These are phyloP conservation scores for Crithidia mellificae DNA, from an alignment of 208 protist genomes.

Conservation along the genomic window DNA sequence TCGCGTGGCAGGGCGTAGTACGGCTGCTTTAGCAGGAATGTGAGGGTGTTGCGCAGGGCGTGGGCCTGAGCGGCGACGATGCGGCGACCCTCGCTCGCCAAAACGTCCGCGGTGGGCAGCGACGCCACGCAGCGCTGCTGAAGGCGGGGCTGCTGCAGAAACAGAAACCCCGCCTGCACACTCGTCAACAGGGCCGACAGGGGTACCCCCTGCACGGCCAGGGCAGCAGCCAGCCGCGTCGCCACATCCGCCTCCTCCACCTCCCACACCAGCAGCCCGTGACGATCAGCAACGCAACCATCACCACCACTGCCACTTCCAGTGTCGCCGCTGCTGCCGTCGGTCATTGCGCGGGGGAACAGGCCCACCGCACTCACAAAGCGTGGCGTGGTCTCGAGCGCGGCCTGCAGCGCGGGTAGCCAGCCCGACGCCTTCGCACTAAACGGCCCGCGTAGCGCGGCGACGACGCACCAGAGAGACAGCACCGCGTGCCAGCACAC, in stretches of 20 bases:
- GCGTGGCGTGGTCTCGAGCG: constrained; percentile 43
- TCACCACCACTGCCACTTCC: too few relatives aligned
- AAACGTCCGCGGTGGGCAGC: constrained; percentile 7
- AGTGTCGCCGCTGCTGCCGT: too few relatives aligned
- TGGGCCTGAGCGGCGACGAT: constrained; percentile 22
- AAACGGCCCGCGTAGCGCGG: constrained; percentile 14
- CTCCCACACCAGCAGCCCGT: constrained; percentile 54
- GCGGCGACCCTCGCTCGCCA: constrained; percentile 15
- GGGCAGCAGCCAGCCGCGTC: constrained; percentile 39
- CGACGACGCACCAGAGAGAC: constrained; percentile 33
- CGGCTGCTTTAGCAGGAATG: constrained; percentile 20
- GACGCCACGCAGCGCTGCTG: constrained; percentile 26
- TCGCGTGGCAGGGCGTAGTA: constrained; percentile 29
- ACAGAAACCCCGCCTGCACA: constrained; percentile 56
- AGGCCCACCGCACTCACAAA: constrained; percentile 54
- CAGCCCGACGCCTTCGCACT: constrained; percentile 33
- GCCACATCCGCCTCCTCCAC: constrained; percentile 57
- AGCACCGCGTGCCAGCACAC: constrained; percentile 59
- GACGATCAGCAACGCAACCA: constrained; percentile 8
- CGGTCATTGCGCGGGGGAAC: constrained; percentile 39
- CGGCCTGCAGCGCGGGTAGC: constrained; percentile 29
- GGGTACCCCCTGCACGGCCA: constrained; percentile 41
- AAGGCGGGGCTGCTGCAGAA: constrained; percentile 23
- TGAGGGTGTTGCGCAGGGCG: constrained; percentile 25
- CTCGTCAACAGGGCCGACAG: constrained; percentile 38